phyloP scores from a whole-genome alignment of 768 basidiomycete species.

The Suillus sp. region DNA sequence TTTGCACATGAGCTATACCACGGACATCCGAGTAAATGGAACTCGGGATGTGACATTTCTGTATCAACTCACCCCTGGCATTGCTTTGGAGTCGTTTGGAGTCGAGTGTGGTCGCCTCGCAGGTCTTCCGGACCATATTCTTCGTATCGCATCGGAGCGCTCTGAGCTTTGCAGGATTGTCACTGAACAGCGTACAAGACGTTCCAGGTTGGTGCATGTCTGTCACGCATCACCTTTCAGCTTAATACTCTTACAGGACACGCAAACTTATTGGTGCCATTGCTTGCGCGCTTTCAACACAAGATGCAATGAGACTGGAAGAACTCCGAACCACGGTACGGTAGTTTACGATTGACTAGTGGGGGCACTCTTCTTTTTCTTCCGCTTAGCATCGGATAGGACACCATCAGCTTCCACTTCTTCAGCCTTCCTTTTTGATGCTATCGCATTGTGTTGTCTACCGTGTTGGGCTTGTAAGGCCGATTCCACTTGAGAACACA shows the following conservation, averaged over 20 bases:
- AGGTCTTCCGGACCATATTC: conserved; percentile 70
- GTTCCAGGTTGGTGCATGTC: conserved; percentile 47
- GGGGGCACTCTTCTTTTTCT: conserved; percentile 44
- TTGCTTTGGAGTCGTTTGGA: conserved; percentile 85
- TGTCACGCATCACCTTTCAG: background rate
- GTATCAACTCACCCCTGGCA: conserved; percentile 71
- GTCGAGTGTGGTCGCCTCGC: conserved; percentile 92
- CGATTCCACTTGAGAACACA: conserved; percentile 64
- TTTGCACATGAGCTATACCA: conserved; percentile 84
- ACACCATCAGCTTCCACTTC: conserved; percentile 29
- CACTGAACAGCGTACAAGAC: conserved; percentile 50
- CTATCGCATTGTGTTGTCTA: conserved; percentile 33
- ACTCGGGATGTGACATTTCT: conserved; percentile 83
- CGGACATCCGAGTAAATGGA: conserved; percentile 70
- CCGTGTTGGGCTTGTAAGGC: conserved; percentile 5
- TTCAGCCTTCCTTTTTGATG: conserved; percentile 44
- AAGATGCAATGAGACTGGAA: conserved; percentile 23
- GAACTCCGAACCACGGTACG: conserved; percentile 23
- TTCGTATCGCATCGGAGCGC: conserved; percentile 58
- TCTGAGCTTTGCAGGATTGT: conserved; percentile 56
- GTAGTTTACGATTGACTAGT: conserved; percentile 3
- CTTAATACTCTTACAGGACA: background rate
- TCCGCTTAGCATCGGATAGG: conserved; percentile 44
- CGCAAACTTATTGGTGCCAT: background rate
- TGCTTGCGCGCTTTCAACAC: conserved; percentile 7